phyloP scores from a whole-genome alignment of 1,284 basidiomycete genomes.

The Melampsora larici-populina region DNA sequence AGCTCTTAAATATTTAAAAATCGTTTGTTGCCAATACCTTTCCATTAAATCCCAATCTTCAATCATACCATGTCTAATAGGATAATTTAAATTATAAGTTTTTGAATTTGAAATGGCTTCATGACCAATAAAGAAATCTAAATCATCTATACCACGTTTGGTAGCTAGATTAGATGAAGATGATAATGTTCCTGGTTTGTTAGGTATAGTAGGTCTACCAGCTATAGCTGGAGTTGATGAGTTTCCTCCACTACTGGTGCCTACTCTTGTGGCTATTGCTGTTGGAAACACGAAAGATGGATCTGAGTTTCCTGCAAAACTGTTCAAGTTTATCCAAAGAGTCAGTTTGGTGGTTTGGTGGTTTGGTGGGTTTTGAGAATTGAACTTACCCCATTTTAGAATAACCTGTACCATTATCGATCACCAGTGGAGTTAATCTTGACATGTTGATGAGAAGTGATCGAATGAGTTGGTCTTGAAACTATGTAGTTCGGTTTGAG shows the following conservation, averaged over 20 bases:
- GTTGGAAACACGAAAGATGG: conserved; percentile 69
- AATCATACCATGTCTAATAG: conserved; percentile 95
- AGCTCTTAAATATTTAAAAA: conserved; percentile 98
- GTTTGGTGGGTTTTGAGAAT: too few relatives aligned
- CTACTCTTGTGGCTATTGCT: conserved; percentile 53
- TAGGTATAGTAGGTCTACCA: conserved; percentile 65
- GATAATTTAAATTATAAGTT: conserved; percentile 86
- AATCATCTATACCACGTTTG: conserved; percentile 96
- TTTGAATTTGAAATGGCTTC: conserved; percentile 76
- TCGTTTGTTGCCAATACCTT: conserved; percentile 98
- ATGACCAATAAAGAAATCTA: conserved; percentile 99
- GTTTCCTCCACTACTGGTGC: conserved; percentile 46
- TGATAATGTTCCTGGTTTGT: conserved; percentile 64
- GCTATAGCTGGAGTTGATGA: conserved; percentile 44
- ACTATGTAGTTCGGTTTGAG: too few relatives aligned
- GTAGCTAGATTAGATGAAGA: conserved; percentile 74
- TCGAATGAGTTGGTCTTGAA: background rate
- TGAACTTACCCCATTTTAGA: conserved; percentile 83
- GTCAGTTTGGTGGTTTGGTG: too few relatives aligned
- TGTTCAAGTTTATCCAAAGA: conserved; percentile 51
- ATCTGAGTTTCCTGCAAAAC: conserved; percentile 97
- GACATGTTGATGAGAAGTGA: conserved; percentile 15
- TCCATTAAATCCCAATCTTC: conserved; percentile 99
- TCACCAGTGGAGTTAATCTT: conserved; percentile 80
- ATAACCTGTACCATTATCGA: conserved; percentile 96